phyloP scores from a whole-genome alignment of 345 rosid genomes.

The Gossypium sturtianum region DNA sequence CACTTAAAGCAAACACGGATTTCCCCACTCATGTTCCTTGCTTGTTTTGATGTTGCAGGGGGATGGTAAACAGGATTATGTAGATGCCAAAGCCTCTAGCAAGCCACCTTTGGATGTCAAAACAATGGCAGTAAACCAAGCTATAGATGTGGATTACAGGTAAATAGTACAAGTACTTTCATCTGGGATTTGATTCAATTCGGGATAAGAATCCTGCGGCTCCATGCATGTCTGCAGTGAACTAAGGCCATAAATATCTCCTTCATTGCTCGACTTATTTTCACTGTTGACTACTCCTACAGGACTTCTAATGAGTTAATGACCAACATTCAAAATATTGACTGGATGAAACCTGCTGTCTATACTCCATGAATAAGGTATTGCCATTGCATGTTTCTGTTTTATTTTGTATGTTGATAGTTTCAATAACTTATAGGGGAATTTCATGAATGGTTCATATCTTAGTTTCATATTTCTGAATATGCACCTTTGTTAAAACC shows the following conservation, averaged over 20 bases:
- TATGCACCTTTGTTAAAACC: background rate
- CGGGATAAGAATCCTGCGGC: background rate
- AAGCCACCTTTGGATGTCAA: slow-evolving; percentile 13
- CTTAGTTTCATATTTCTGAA: background rate
- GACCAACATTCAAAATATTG: slow-evolving; percentile 4
- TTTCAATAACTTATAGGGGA: background rate
- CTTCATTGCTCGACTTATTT: background rate
- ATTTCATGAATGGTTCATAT: background rate
- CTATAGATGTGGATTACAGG: slow-evolving; percentile 19
- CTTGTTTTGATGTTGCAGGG: slow-evolving; percentile 17
- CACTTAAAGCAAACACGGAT: background rate
- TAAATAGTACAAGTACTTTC: slow-evolving; percentile 2
- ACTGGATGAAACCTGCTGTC: slow-evolving; percentile 1
- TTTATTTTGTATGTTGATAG: background rate
- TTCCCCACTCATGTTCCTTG: background rate
- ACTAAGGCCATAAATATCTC: background rate
- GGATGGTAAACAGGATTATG: background rate
- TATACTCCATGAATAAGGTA: slow-evolving; percentile 15
- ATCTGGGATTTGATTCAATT: background rate
- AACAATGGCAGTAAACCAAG: background rate
- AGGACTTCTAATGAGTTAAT: slow-evolving; percentile 12
- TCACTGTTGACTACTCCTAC: background rate
- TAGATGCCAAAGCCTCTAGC: slow-evolving; percentile 8
- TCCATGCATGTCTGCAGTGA: too few relatives aligned
- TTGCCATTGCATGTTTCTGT: background rate